Base-by-base conservation (phyloP, 805 yeast genomes). In the Komagataella mondaviorum region DNA sequence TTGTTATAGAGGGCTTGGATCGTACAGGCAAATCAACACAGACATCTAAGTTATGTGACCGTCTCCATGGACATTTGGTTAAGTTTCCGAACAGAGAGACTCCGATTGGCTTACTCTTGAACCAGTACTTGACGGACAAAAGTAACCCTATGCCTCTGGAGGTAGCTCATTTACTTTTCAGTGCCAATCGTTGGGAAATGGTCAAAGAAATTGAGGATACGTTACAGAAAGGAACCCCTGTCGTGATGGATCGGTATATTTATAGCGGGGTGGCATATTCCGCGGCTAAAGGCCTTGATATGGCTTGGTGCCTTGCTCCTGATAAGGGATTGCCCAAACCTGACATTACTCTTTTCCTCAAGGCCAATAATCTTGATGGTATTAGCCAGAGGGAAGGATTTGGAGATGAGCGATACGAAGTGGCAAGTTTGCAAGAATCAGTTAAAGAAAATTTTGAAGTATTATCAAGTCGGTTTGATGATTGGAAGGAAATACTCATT, bases 21-120 rank as follows among this genome's bases (percentile, higher is more conserved):
- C 70, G 99, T 49, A 84, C 97, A 0, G 99, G 99, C 0, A 93
- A 93, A 60, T 79, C 96, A 2, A 89, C 97, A 0, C 99, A 93
- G 62, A 75, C 84, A 6, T 61, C 65, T 2, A 56, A 60, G 2
- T 57, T 85, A 7, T 58, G 69, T 0, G 60, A 67, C 0, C 58
- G 57, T 4, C 49, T 65, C 23, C 20, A 18, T 22, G 46, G 23
- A 4, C 70, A 71, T 51, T 65, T 85, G 43, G 60, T 85, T 55
- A 90, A 88, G 63, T 90, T 93, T 57, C 99, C 99, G 12, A 91
- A 90, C 49, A 72, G 99, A 54, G 71, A 85, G 0, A 93, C 98
- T 0, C 73, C 75, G 8, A 84, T 88, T 46, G 99, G 99, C 2
- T 61, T 73, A 53, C 67, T 89, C 56, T 90, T 93, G 59, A 78